Conservation (phyloP, 2,329 filamentous ascomycete species). For the Sporothrix inflata region DNA sequence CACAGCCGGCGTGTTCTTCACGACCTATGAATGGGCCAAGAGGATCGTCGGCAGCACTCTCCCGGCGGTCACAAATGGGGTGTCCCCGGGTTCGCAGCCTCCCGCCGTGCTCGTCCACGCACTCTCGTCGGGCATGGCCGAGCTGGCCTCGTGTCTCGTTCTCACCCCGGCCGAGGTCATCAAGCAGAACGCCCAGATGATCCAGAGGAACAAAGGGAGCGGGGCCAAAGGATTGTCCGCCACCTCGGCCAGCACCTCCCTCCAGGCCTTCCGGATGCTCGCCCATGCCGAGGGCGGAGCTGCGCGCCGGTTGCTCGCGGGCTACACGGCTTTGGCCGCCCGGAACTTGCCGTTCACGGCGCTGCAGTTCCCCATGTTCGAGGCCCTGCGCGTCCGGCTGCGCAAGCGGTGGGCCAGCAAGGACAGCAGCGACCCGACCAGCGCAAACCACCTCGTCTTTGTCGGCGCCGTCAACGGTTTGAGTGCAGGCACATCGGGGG, state of each 20-base stretch:
- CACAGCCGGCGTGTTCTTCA: constrained; percentile 82
- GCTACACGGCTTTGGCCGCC: constrained; percentile 80
- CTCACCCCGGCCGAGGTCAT: constrained; percentile 88
- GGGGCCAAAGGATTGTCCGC: constrained; percentile 35
- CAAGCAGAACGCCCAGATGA: constrained; percentile 92
- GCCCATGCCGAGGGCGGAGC: constrained; percentile 54
- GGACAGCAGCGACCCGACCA: constrained; percentile 25
- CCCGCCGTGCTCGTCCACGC: constrained; percentile 69
- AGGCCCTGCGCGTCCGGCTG: constrained; percentile 64
- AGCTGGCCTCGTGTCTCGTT: constrained; percentile 83
- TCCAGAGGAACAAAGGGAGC: constrained; percentile 45
- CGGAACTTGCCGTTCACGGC: constrained; percentile 87
- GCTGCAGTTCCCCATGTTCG: constrained; percentile 86
- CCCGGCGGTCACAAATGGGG: constrained; percentile 35
- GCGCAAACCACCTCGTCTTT: constrained; percentile 55
- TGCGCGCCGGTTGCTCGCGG: constrained; percentile 63
- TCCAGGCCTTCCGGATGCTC: constrained; percentile 54
- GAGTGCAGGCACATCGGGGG: constrained; percentile 74
- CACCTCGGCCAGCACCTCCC: constrained; percentile 46
- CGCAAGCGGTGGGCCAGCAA: constrained; percentile 42
- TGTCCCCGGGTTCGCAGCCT: constrained; percentile 40
- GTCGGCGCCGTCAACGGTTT: constrained; percentile 71
- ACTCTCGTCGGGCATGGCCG: constrained; percentile 72
- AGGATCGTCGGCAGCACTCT: constrained; percentile 57
- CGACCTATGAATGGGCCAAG: constrained; percentile 82